Evolutionary conservation across 2,329 filamentous ascomycete genomes (phyloP).

Genomic region (Emericellopsis atlantica): DNA sequence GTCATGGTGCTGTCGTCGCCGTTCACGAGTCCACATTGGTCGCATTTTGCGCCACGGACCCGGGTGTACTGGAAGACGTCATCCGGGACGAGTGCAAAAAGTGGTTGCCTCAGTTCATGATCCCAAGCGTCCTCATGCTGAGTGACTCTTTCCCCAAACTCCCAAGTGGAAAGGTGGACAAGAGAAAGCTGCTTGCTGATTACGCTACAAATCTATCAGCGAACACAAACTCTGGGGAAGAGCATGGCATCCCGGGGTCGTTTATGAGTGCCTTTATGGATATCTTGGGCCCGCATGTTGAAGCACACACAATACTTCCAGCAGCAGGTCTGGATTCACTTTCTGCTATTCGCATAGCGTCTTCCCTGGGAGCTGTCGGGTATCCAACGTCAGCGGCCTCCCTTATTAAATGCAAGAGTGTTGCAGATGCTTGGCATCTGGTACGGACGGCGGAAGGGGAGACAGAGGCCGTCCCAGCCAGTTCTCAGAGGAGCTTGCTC

Average conservation of each 20-base stretch:
- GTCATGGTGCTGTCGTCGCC: constrained; percentile 53
- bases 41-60: constrained; percentile 54
- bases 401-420: constrained; percentile 43
- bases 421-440: constrained; percentile 15
- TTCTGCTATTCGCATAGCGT: constrained; percentile 34
- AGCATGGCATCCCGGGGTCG: not conserved
- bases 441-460: not conserved
- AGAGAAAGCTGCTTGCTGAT: constrained; percentile 44
- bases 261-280: constrained; percentile 20
- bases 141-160: constrained; percentile 57
- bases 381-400: constrained; percentile 43
- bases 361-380: constrained; percentile 44
- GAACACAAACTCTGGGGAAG: not conserved
- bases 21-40: constrained; percentile 60
- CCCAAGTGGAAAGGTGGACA: constrained; percentile 75
- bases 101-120: constrained; percentile 77
- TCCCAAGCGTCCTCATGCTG: constrained; percentile 61
- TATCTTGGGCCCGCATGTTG: constrained; percentile 24
- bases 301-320: constrained; percentile 28
- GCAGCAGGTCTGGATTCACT: constrained; percentile 52
- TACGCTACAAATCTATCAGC: constrained; percentile 16
- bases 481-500: constrained; percentile 7
- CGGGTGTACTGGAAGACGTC: constrained; percentile 15
- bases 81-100: constrained; percentile 49
- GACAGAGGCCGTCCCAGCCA: not conserved